phyloP scores from a whole-genome alignment of 1,284 basidiomycete genomes.

The Trametes sp. region DNA sequence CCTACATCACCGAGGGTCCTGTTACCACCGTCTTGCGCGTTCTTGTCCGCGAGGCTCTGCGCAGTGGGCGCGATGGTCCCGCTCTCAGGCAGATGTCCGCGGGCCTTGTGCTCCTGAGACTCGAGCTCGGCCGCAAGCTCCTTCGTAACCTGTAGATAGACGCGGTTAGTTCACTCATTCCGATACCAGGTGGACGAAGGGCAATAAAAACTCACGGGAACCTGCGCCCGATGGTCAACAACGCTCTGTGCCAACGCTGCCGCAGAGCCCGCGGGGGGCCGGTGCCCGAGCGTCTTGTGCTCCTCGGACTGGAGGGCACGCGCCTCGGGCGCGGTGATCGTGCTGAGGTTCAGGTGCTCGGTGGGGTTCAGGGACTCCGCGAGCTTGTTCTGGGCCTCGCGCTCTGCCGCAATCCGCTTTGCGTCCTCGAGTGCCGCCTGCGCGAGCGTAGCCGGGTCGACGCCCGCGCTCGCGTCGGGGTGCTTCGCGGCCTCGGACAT shows the following conservation, averaged over 20 bases:
- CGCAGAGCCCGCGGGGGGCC: slow-evolving; percentile 39
- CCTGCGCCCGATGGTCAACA: slow-evolving; percentile 33
- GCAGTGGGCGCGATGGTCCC: slow-evolving; percentile 29
- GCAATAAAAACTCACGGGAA: slow-evolving; percentile 18
- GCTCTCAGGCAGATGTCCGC: slow-evolving; percentile 34
- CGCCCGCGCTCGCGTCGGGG: slow-evolving; percentile 31
- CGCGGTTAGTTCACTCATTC: too few relatives aligned
- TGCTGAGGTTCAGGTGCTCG: slow-evolving; percentile 24
- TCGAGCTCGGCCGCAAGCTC: slow-evolving; percentile 27
- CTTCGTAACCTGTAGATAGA: slow-evolving; percentile 19
- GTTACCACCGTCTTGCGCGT: slow-evolving; percentile 30
- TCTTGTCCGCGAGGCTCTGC: slow-evolving; percentile 34
- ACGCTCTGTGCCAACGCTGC: slow-evolving; percentile 39
- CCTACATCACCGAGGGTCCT: slow-evolving; percentile 16
- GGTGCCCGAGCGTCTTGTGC: slow-evolving; percentile 41
- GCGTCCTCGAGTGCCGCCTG: slow-evolving; percentile 38
- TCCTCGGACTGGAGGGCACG: slow-evolving; percentile 40
- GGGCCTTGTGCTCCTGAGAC: slow-evolving; percentile 37
- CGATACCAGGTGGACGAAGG: background rate
- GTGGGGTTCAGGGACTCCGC: background rate
- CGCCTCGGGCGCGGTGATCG: slow-evolving; percentile 33
- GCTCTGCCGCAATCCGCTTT: slow-evolving; percentile 32
- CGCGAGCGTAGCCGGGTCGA: slow-evolving; percentile 31
- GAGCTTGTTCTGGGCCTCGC: background rate
- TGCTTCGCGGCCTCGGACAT: slow-evolving; percentile 44